Evolutionary conservation across 2,329 filamentous ascomycete species (phyloP).

Genomic region (Microcyclospora tardicrescens): DNA sequence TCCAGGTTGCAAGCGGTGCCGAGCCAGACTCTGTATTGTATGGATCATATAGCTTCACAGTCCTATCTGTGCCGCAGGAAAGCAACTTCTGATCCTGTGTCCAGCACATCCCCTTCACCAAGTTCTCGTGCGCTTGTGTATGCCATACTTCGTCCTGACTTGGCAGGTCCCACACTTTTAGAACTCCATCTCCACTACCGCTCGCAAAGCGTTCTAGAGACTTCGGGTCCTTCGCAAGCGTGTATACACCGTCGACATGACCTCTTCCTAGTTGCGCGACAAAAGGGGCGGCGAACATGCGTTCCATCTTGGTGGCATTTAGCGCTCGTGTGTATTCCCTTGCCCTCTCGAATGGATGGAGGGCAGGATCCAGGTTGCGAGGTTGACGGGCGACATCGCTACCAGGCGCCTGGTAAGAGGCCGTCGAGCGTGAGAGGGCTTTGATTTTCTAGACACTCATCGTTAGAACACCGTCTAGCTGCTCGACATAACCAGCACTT

Average conservation of each 20-base stretch:
- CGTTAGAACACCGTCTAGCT: background rate
- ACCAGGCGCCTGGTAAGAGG: constrained; percentile 53
- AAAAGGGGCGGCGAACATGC: constrained; percentile 81
- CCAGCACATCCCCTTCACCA: constrained; percentile 86
- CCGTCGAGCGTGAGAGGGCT: constrained; percentile 52
- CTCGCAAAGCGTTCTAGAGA: constrained; percentile 47
- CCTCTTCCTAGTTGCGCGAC: constrained; percentile 75
- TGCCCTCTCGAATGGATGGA: constrained; percentile 84
- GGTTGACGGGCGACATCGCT: constrained; percentile 52
- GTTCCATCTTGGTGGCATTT: constrained; percentile 82
- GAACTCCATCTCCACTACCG: constrained; percentile 78
- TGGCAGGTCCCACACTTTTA: constrained; percentile 83
- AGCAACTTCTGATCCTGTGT: constrained; percentile 73
- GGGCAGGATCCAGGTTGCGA: constrained; percentile 65
- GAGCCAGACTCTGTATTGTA: constrained; percentile 58
- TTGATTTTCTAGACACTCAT: constrained; percentile 40
- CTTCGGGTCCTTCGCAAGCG: constrained; percentile 35
- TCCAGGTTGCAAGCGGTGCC: constrained; percentile 69
- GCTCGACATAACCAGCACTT: background rate
- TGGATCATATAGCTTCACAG: constrained; percentile 84
- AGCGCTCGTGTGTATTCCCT: constrained; percentile 68
- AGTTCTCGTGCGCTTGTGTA: constrained; percentile 75
- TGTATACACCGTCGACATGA: constrained; percentile 69
- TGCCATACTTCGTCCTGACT: constrained; percentile 63
- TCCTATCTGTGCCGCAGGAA: constrained; percentile 74